Base-by-base conservation (phyloP, 1,284 basidiomycete genomes). In the Peniophora sp. region DNA sequence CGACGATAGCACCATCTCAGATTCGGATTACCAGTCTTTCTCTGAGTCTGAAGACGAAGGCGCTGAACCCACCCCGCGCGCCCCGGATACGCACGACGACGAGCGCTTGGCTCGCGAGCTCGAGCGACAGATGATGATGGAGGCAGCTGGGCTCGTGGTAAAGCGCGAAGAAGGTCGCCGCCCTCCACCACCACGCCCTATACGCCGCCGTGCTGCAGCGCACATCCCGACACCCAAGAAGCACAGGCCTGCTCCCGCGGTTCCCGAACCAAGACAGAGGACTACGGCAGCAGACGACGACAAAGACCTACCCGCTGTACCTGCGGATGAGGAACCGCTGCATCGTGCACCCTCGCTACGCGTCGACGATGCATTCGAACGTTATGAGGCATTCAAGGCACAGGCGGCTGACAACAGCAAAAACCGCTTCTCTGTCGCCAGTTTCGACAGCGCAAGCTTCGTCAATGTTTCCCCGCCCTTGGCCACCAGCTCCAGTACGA, bases 361-460 rank as follows among this genome's bases (percentile, higher is more conserved):
- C 32, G 71, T 89, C 50, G 85, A 94, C 59, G 94, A 97, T 65
- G 94, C 94, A 0, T 97, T 89, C 64, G 91, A 92, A 53, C 77
- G 91, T 17, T 97, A 94, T 63, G 89, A 93, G 68, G 74, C 81
- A 44, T 92, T 86, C 65, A 80, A 81, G 57, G 77, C 82, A 57
- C 73, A 79, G 55, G 63, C 66, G 17, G 62, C 63, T 52, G 62
- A 54, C 39, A 62, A 58, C 52, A 62, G 53, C 39, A 61, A 58
- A 51, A 81, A 79, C 55, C 68, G 85, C 39, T 64, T 85, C 51
- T 89, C 86, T 6, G 67, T 79, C 32, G 70, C 78, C 5, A 86
- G 80, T 14, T 63, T 77, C 48, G 74, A 79, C 52, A 73, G 71
- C 54, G 53, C 59, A 53, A n/a, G 63, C 67, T 36, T 61, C 63